These are phyloP conservation scores for Dipodascus albidus DNA, from an alignment of 805 yeast genomes.

Conservation along the genomic window DNA sequence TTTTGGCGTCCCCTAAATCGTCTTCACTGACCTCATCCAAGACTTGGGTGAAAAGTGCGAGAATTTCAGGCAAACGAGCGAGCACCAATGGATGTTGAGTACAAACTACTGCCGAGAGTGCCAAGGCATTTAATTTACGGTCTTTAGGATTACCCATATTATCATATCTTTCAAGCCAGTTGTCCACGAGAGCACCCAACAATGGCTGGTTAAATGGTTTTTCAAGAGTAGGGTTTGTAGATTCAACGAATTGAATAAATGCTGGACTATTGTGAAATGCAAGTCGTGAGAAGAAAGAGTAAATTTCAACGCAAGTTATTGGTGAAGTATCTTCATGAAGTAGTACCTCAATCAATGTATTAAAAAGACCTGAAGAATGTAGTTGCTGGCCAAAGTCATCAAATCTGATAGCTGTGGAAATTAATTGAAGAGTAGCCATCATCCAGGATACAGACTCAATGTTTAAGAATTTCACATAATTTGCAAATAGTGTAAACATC, in stretches of 20 bases:
- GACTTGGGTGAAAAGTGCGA: conserved; percentile 39
- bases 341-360: background rate
- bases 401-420: conserved; percentile 10
- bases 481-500: conserved; percentile 15
- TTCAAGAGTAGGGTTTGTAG: background rate
- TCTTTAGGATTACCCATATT: conserved; percentile 65
- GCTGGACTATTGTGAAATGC: background rate
- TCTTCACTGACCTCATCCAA: conserved; percentile 68
- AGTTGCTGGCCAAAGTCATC: background rate
- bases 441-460: conserved; percentile 11
- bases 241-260: background rate
- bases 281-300: conserved; percentile 6
- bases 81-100: conserved; percentile 25
- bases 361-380: background rate
- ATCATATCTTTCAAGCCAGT: conserved; percentile 28
- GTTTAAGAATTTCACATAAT: conserved; percentile 17
- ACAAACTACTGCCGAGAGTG: conserved; percentile 41
- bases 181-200: conserved; percentile 12
- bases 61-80: conserved; percentile 22
- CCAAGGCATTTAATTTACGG: conserved; percentile 57
- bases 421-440: conserved; percentile 10
- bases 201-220: conserved; percentile 1
- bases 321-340: background rate
- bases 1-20: conserved; percentile 35
- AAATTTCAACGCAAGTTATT: conserved; percentile 3